A percentile compares a stretch with the other conserved stretches of the same genome.
Conservation (phyloP, 2,329 filamentous ascomycete species). For the Ceratocystis albifundus region DNA sequence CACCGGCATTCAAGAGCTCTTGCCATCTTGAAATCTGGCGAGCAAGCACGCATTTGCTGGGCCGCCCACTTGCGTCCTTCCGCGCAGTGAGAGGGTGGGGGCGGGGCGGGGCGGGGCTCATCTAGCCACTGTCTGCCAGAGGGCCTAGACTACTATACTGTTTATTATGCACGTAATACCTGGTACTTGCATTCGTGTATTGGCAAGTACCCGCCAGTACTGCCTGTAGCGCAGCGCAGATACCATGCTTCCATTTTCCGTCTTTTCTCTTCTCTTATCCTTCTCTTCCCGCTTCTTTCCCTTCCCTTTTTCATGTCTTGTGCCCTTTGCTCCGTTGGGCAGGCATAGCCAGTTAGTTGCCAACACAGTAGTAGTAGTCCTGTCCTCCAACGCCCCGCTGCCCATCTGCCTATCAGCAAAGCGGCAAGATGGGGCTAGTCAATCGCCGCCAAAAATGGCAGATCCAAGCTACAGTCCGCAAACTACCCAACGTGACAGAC, state of each 20-base stretch:
- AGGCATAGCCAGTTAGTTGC: neutral
- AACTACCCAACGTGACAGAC: neutral
- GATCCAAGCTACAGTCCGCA: neutral
- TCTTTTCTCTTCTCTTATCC: conserved; percentile 3
- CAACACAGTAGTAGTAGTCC: too few species aligned
- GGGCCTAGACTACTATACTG: too few species aligned
- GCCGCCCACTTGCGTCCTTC: too few species aligned
- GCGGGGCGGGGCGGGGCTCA: too few species aligned
- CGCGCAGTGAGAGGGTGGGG: too few species aligned
- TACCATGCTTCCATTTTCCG: neutral
- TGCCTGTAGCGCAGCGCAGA: neutral
- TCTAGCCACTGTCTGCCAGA: too few species aligned
- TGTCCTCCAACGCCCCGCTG: neutral
- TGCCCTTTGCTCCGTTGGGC: neutral
- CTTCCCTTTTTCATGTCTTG: neutral
- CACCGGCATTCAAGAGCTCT: too few species aligned
- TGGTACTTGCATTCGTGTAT: neutral
- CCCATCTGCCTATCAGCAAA: neutral
- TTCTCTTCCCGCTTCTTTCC: neutral
- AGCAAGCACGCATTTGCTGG: too few species aligned
- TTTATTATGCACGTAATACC: neutral
- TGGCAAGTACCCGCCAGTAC: neutral
- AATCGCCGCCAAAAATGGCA: neutral
- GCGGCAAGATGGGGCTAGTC: neutral
- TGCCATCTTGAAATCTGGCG: too few species aligned